These are phyloP conservation scores for Xylaria acuta DNA, from an alignment of 495 filamentous ascomycete genomes.

Conservation along the genomic window DNA sequence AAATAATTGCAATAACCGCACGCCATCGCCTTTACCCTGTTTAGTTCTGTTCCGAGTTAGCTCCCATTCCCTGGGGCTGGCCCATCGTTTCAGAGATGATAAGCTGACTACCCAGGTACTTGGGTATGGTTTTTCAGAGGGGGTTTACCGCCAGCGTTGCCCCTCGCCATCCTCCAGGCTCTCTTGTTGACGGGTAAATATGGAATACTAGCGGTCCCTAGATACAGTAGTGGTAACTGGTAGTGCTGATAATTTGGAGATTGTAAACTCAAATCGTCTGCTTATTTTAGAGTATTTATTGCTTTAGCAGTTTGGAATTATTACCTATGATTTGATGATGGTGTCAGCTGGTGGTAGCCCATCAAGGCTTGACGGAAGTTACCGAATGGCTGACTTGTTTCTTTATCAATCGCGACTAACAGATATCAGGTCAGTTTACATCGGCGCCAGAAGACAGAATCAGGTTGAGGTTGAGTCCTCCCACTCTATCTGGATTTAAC, in stretches of 20 bases:
- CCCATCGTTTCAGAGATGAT: slow-evolving; percentile 5
- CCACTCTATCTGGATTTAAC: not conserved
- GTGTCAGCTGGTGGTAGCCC: not conserved
- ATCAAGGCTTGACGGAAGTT: not conserved
- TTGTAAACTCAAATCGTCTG: slow-evolving; percentile 6
- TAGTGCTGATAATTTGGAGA: not conserved
- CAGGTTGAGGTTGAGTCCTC: no score
- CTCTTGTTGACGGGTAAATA: not conserved
- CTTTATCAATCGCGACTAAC: slow-evolving; percentile 11
- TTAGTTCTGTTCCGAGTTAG: slow-evolving; percentile 6
- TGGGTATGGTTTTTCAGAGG: slow-evolving; percentile 4
- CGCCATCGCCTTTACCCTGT: not conserved
- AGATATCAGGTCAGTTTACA: not conserved
- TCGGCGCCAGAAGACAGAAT: no score
- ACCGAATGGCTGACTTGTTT: not conserved
- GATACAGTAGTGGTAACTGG: not conserved
- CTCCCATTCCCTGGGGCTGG: not conserved
- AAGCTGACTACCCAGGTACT: slow-evolving; percentile 8
- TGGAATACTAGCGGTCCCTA: not conserved
- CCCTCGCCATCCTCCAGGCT: not conserved
- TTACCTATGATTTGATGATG: not conserved
- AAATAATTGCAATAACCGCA: slow-evolving; percentile 10
- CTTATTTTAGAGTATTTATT: slow-evolving; percentile 11
- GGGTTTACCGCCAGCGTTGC: not conserved
- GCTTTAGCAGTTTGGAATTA: not conserved